Percentiles rank a stretch among this genome's conserved stretches.
Evolutionary conservation across 805 yeast genomes (phyloP).

Genomic region (Ogataea angusta): DNA sequence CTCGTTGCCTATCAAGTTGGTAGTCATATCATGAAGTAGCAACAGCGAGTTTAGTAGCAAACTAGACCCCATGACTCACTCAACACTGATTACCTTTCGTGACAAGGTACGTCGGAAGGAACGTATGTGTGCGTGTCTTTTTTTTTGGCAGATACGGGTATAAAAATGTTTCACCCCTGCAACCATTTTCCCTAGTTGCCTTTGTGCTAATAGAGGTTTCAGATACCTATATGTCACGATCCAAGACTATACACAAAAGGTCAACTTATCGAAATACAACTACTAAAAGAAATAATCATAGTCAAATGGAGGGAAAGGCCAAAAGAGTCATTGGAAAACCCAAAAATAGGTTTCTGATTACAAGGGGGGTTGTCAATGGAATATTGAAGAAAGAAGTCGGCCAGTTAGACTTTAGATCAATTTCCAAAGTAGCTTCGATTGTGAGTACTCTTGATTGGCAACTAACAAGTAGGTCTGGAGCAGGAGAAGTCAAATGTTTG

Average conservation of each 20-base stretch:
- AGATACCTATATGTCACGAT: not conserved
- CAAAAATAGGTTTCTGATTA: conserved; percentile 18
- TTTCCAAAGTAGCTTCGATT: conserved; percentile 15
- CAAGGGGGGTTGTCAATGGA: conserved; percentile 14
- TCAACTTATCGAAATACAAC: not conserved
- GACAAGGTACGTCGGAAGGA: no score
- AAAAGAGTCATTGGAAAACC: conserved; percentile 9
- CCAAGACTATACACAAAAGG: not conserved
- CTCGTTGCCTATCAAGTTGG: no score
- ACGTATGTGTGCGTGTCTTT: not conserved
- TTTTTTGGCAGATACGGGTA: conserved; percentile 1
- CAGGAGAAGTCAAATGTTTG: conserved; percentile 1
- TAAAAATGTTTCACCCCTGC: conserved; percentile 5
- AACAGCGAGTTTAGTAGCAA: no score
- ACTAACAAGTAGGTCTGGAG: conserved; percentile 12
- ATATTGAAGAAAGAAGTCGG: conserved; percentile 1
- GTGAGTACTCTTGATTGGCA: conserved; percentile 8
- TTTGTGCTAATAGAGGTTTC: no score
- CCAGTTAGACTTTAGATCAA: conserved; percentile 2
- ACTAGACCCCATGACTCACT: no score
- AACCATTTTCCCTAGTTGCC: conserved; percentile 1
- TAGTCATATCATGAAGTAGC: no score
- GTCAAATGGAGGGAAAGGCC: not conserved
- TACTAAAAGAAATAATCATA: not conserved
- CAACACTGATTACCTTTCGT: no score